Base-by-base conservation (phyloP, 2,329 filamentous ascomycete genomes). In the Delphinella strobiligena region DNA sequence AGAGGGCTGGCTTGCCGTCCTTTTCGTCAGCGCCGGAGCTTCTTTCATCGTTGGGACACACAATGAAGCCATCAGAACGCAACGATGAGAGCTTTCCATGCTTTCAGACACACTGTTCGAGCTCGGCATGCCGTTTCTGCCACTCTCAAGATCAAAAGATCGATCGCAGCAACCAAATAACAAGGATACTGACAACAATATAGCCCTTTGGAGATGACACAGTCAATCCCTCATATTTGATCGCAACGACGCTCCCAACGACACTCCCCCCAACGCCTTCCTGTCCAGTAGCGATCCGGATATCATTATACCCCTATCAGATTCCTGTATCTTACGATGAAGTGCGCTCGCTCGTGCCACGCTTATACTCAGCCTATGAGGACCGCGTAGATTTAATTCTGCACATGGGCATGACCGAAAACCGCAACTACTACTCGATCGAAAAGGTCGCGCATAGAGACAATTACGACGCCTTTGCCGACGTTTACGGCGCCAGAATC, bases 151-250 rank as follows among this genome's bases (percentile, higher is more conserved):
- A n/a, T n/a, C n/a, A n/a, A n/a, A n/a, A n/a, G n/a, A n/a, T n/a
- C n/a, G n/a, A n/a, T n/a, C n/a, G n/a, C n/a, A n/a, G n/a, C n/a
- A n/a, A n/a, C n/a, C n/a, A n/a, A n/a, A n/a, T n/a, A n/a, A n/a
- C n/a, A n/a, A n/a, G n/a, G n/a, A n/a, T n/a, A n/a, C n/a, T n/a
- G n/a, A n/a, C n/a, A n/a, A n/a, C n/a, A n/a, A n/a, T 27, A 27
- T 27, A 27, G 22, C 22, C 22, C 7, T 27, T 7, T 27, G 68
- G 79, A 33, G 78, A 79, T 31, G 58, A 55, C 53, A 74, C 78
- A 19, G 64, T 79, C 44, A 93, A 93, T 55, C 84, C 86, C 7
- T 86, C 85, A 3, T 88, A 76, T 71, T 74, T 88, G 54, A 88
- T 93, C 54, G 77, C 81, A 36, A 69, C 67, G 18, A 67, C 64